Percentiles rank a stretch among this genome's conserved stretches.
Evolutionary conservation across 345 rosid species (phyloP).

Genomic region (Syzygium jambos): DNA sequence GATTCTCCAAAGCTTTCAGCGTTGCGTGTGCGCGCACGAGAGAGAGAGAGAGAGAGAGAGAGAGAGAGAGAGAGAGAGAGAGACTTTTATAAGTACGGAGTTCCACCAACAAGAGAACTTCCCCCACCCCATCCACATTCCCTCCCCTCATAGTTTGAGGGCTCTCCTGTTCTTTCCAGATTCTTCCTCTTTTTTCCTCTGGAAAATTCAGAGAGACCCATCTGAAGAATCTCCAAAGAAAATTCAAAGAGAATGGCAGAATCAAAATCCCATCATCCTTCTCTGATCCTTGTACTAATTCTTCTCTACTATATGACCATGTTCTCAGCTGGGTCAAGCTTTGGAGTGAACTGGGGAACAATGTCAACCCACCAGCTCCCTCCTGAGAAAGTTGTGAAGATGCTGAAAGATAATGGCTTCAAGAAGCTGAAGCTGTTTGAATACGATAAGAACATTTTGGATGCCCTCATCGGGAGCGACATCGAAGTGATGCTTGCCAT

Average conservation of each 20-base stretch:
- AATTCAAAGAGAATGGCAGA: not conserved
- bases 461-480: constrained; percentile 44
- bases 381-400: constrained; percentile 53
- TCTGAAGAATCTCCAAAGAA: not conserved
- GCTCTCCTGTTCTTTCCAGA: not conserved
- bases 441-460: constrained; percentile 52
- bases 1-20: constrained; percentile 4
- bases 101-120: not conserved
- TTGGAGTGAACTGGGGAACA: constrained; percentile 81
- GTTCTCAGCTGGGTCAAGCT: not conserved
- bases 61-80: not conserved
- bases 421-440: constrained; percentile 73
- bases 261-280: not conserved
- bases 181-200: not conserved
- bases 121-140: not conserved
- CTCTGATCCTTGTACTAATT: not conserved
- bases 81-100: not conserved
- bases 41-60: not conserved
- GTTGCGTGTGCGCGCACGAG: not conserved
- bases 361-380: constrained; percentile 58
- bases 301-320: constrained; percentile 1
- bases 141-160: not conserved
- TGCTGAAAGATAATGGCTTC: constrained; percentile 51
- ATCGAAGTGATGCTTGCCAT: constrained; percentile 84
- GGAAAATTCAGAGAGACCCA: not conserved